Percentiles rank a stretch among this genome's conserved stretches.
These are phyloP conservation scores for Penicillium occitanis DNA, from an alignment of 2,329 filamentous ascomycete species.

Conservation along the genomic window DNA sequence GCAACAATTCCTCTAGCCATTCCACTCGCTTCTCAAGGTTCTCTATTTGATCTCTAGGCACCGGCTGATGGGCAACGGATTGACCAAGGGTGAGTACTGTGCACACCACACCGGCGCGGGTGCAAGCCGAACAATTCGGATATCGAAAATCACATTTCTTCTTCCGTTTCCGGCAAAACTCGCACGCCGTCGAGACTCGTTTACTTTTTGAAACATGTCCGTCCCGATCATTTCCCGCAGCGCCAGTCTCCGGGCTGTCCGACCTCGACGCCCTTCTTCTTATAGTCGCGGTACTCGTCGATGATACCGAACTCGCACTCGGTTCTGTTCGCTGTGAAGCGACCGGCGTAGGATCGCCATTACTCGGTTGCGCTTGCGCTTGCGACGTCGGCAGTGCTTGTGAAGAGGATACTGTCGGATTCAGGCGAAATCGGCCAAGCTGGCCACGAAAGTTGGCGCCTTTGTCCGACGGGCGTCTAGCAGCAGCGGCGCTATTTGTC, in stretches of 20 bases:
- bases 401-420: conserved; percentile 18
- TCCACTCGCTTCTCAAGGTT: conserved; percentile 41
- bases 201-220: conserved; percentile 28
- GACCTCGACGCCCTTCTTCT: conserved; percentile 17
- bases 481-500: conserved; percentile 14
- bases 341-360: neutral
- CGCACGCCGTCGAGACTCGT: conserved; percentile 42
- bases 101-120: conserved; percentile 42
- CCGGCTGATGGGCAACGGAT: conserved; percentile 38
- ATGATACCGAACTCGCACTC: neutral
- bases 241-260: conserved; percentile 20
- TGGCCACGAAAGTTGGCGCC: conserved; percentile 30
- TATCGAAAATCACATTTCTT: conserved; percentile 46
- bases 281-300: conserved; percentile 19
- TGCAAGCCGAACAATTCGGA: conserved; percentile 42
- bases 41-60: conserved; percentile 42
- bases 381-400: conserved; percentile 15
- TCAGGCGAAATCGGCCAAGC: conserved; percentile 36
- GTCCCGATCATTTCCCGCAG: conserved; percentile 21
- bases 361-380: conserved; percentile 13
- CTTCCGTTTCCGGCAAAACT: conserved; percentile 43
- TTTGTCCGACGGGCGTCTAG: conserved; percentile 17
- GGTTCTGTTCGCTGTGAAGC: neutral
- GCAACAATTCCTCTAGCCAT: conserved; percentile 42
- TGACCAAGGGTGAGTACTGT: conserved; percentile 41